Evolutionary conservation across 345 rosid species (phyloP).

Genomic region (Geranium brycei): DNA sequence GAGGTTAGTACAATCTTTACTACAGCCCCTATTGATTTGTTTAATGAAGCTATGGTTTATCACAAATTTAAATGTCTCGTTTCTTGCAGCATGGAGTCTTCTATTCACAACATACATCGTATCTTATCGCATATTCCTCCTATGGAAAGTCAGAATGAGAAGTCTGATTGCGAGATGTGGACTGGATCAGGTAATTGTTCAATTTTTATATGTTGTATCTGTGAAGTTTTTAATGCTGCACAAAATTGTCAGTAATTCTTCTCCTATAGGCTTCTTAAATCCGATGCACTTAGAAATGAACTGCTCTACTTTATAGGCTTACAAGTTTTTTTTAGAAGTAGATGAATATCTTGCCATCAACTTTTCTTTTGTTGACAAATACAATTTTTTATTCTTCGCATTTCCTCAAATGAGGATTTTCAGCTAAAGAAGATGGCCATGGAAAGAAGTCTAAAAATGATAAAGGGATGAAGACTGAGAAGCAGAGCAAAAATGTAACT

Average conservation of each 20-base stretch:
- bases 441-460: conserved; percentile 6
- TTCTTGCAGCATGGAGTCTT: conserved; percentile 38
- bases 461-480: conserved; percentile 16
- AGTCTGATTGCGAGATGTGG: conserved; percentile 59
- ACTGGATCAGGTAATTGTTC: conserved; percentile 53
- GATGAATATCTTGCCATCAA: too few relatives aligned
- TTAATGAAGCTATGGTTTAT: neutral
- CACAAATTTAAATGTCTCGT: neutral
- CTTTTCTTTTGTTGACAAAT: neutral
- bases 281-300: neutral
- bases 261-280: neutral
- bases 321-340: too few relatives aligned
- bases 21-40: neutral
- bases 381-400: too few relatives aligned
- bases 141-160: conserved; percentile 25
- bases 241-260: neutral
- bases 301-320: neutral
- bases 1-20: conserved; percentile 29
- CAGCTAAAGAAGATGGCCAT: conserved; percentile 11
- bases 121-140: conserved; percentile 47
- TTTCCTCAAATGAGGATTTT: conserved; percentile 11
- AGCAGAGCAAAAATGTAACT: conserved; percentile 33
- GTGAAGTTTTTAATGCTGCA: neutral
- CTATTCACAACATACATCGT: conserved; percentile 39
- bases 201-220: neutral